Conservation (phyloP, 1,139 yeast species). For the Hyphopichia buzzinii region DNA sequence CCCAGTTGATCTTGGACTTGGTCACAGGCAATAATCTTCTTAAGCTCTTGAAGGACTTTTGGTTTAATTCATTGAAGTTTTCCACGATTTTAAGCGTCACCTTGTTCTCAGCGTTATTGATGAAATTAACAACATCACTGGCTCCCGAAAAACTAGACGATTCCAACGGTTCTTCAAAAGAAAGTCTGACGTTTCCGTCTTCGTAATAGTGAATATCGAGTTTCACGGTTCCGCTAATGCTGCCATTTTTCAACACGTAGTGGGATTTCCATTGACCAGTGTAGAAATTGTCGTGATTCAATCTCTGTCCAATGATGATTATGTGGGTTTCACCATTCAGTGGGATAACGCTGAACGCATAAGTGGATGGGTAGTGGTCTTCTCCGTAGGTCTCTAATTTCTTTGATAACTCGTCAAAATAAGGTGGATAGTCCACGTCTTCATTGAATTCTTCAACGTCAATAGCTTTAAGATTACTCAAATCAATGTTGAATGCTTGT, state of each 20-base stretch:
- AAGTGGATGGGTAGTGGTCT: slow-evolving; percentile 54
- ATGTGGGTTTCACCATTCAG: slow-evolving; percentile 27
- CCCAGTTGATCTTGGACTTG: slow-evolving; percentile 92
- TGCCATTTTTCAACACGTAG: slow-evolving; percentile 44
- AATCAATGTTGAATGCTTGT: slow-evolving; percentile 62
- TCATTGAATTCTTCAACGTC: slow-evolving; percentile 46
- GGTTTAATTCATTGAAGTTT: slow-evolving; percentile 72
- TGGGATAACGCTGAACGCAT: slow-evolving; percentile 46
- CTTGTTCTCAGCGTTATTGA: slow-evolving; percentile 57
- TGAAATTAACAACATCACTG: slow-evolving; percentile 45
- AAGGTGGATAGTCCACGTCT: slow-evolving; percentile 24
- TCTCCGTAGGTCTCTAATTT: slow-evolving; percentile 40
- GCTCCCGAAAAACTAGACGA: slow-evolving; percentile 17
- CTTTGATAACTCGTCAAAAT: slow-evolving; percentile 27
- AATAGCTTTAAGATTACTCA: slow-evolving; percentile 40
- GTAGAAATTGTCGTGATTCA: slow-evolving; percentile 77
- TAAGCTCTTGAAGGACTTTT: slow-evolving; percentile 74
- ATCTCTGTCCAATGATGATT: slow-evolving; percentile 68
- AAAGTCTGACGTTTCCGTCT: slow-evolving; percentile 90
- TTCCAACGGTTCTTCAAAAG: slow-evolving; percentile 45
- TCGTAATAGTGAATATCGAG: slow-evolving; percentile 90
- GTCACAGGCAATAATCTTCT: slow-evolving; percentile 92
- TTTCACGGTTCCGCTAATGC: slow-evolving; percentile 51
- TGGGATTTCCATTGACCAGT: slow-evolving; percentile 86
- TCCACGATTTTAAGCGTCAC: slow-evolving; percentile 61